Percentiles rank a stretch among this genome's conserved stretches.
Conservation (phyloP, 1,284 basidiomycete species). For the Butyriboletus appendiculatus region DNA sequence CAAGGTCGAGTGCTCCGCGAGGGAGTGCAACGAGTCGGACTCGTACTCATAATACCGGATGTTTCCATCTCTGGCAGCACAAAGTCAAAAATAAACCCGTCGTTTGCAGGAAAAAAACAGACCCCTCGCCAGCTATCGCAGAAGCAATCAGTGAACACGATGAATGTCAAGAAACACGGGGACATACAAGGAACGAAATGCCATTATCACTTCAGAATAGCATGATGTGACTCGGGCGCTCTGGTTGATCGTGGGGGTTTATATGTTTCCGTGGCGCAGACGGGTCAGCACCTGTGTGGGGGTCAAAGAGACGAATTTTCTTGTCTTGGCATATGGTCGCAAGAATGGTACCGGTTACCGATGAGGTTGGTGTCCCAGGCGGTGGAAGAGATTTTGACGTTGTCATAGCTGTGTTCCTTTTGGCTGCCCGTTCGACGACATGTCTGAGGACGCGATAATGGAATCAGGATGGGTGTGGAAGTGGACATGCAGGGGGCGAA, state of each 20-base stretch:
- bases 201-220: slow-evolving; percentile 97
- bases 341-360: slow-evolving; percentile 72
- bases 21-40: slow-evolving; percentile 76
- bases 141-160: slow-evolving; percentile 2
- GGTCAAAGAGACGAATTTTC: slow-evolving; percentile 91
- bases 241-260: slow-evolving; percentile 82
- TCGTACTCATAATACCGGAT: slow-evolving; percentile 97
- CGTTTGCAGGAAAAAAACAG: slow-evolving; percentile 20
- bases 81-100: slow-evolving; percentile 21
- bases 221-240: slow-evolving; percentile 90
- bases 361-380: slow-evolving; percentile 98
- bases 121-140: slow-evolving; percentile 73
- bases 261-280: slow-evolving; percentile 74
- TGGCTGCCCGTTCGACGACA: slow-evolving; percentile 84
- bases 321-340: slow-evolving; percentile 88
- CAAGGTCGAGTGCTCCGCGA: slow-evolving; percentile 87
- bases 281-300: slow-evolving; percentile 79
- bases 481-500: neutral
- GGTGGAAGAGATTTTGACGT: slow-evolving; percentile 85
- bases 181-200: slow-evolving; percentile 83
- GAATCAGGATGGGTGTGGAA: slow-evolving; percentile 1
- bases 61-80: slow-evolving; percentile 75
- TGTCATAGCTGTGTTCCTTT: slow-evolving; percentile 86
- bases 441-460: slow-evolving; percentile 54
- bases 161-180: neutral